Conservation (phyloP, 1,139 yeast genomes). For the Debaryomyces sp. region DNA sequence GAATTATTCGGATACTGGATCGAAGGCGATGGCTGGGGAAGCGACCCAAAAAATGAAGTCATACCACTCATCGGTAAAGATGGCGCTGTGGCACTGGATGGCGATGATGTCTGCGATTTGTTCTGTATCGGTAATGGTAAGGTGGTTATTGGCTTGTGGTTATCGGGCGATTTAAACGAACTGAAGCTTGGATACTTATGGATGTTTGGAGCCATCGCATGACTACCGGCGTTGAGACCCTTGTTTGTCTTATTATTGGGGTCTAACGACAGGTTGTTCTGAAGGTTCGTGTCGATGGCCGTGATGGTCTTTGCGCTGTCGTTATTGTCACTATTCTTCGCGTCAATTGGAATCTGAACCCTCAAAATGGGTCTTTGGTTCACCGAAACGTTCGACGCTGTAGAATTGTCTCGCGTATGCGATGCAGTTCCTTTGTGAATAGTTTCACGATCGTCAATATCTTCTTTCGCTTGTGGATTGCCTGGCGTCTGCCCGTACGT, state of each 20-base stretch:
- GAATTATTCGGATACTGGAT: conserved; percentile 23
- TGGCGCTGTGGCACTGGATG: conserved; percentile 46
- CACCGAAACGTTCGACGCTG: conserved; percentile 6
- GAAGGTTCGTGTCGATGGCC: conserved; percentile 32
- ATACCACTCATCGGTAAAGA: conserved; percentile 31
- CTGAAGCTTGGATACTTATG: conserved; percentile 28
- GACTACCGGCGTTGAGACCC: conserved; percentile 5
- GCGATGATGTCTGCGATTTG: conserved; percentile 51
- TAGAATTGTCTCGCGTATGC: conserved; percentile 6
- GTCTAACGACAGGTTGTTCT: conserved; percentile 4
- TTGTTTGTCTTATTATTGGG: conserved; percentile 10
- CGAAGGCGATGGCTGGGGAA: conserved; percentile 35
- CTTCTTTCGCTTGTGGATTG: conserved; percentile 19
- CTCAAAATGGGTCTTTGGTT: conserved; percentile 49
- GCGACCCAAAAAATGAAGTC: conserved; percentile 27
- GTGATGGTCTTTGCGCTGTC: conserved; percentile 43
- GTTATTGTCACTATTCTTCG: conserved; percentile 23
- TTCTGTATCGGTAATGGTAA: conserved; percentile 45
- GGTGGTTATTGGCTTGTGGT: conserved; percentile 34
- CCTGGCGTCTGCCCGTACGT: conserved; percentile 12
- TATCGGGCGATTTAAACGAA: conserved; percentile 42
- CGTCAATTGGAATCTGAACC: conserved; percentile 53
- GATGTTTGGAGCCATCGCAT: conserved; percentile 15
- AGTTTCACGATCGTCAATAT: conserved; percentile 7
- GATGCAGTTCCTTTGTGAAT: not conserved